Percentiles rank a stretch among this genome's conserved stretches.
Evolutionary conservation across 345 rosid species (phyloP).

Genomic region (Rubroshorea leprosula): DNA sequence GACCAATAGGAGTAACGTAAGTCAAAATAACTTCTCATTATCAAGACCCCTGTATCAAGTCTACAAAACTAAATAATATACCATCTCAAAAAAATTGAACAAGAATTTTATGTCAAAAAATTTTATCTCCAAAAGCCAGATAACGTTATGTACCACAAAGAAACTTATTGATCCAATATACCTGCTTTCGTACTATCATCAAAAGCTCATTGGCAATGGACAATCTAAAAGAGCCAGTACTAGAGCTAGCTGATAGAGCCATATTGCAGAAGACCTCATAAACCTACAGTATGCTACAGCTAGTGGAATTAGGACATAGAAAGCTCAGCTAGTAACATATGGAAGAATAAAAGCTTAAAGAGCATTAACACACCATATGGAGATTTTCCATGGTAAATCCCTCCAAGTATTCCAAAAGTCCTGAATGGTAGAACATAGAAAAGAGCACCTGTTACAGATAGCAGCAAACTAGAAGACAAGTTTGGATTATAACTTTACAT

Average conservation of each 20-base stretch:
- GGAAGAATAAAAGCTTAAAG: constrained; percentile 1
- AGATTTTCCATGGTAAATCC: constrained; percentile 60
- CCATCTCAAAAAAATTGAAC: not conserved
- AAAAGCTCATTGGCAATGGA: constrained; percentile 72
- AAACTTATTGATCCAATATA: constrained; percentile 16
- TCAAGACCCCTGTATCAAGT: constrained; percentile 3
- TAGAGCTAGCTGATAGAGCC: constrained; percentile 43
- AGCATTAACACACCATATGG: constrained; percentile 47
- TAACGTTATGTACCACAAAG: constrained; percentile 1
- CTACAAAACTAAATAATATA: not conserved
- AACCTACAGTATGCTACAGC: constrained; percentile 37
- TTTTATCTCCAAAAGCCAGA: not conserved
- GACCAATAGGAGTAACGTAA: constrained; percentile 12
- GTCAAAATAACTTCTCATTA: not conserved
- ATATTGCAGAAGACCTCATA: constrained; percentile 73
- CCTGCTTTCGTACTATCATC: constrained; percentile 83
- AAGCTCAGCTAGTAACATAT: constrained; percentile 8
- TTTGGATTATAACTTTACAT: constrained; percentile 5
- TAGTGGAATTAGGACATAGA: constrained; percentile 13
- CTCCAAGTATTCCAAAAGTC: constrained; percentile 89
- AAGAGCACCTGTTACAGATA: constrained; percentile 7
- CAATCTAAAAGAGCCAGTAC: constrained; percentile 37
- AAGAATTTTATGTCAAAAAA: not conserved
- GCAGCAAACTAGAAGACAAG: constrained; percentile 9
- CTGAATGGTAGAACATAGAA: constrained; percentile 30